phyloP scores from a whole-genome alignment of 108 stramenopile genomes.

The Cyclotella distinguenda region DNA sequence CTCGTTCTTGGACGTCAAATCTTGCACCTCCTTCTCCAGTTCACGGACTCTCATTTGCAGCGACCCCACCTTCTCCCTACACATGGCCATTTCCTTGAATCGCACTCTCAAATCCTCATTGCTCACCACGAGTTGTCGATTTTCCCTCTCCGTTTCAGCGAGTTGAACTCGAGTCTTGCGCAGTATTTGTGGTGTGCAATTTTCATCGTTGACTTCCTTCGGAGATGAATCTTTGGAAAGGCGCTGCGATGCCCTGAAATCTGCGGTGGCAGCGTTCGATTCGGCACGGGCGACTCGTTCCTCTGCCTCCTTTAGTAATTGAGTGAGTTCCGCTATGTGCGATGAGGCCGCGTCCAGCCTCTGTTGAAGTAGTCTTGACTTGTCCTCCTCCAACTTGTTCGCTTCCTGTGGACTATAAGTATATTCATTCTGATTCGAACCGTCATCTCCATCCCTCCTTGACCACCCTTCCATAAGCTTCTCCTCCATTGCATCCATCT shows the following conservation, averaged over 20 bases:
- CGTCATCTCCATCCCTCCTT: not conserved
- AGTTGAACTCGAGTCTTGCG: slow-evolving; percentile 54
- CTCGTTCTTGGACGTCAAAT: slow-evolving; percentile 33
- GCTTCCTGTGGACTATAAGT: slow-evolving; percentile 24
- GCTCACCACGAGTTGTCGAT: slow-evolving; percentile 60
- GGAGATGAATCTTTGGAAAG: not conserved
- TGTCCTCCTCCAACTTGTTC: slow-evolving; percentile 23
- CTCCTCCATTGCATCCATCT: slow-evolving; percentile 21
- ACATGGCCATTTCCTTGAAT: slow-evolving; percentile 40
- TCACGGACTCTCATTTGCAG: slow-evolving; percentile 40
- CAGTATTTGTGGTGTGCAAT: slow-evolving; percentile 11
- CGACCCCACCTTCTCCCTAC: slow-evolving; percentile 50
- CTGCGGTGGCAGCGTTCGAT: slow-evolving; percentile 14
- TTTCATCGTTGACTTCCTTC: slow-evolving; percentile 2
- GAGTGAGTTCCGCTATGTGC: slow-evolving; percentile 36
- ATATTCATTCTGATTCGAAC: not conserved
- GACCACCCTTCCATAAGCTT: not conserved
- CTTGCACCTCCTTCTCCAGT: slow-evolving; percentile 51
- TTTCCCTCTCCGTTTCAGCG: slow-evolving; percentile 73
- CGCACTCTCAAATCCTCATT: slow-evolving; percentile 48
- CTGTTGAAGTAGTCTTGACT: slow-evolving; percentile 33
- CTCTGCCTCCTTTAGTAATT: slow-evolving; percentile 19
- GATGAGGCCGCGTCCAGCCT: slow-evolving; percentile 26
- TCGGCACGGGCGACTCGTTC: slow-evolving; percentile 13
- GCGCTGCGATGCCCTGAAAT: slow-evolving; percentile 3